Conservation (phyloP, 768 basidiomycete species). For the Coprinellus micaceus region DNA sequence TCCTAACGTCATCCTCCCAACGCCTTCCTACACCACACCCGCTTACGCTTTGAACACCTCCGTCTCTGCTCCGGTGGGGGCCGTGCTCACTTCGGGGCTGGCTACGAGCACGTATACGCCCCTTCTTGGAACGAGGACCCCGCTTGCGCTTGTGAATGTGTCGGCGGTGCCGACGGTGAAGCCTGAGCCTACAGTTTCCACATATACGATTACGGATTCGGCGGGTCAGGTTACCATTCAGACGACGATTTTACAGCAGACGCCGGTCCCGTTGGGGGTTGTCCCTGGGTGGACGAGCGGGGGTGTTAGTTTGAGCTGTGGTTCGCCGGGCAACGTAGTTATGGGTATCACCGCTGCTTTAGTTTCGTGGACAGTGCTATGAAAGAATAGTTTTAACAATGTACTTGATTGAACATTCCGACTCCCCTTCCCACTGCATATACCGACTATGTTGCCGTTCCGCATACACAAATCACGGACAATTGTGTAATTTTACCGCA, state of each 20-base stretch:
- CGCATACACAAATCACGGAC: too few species aligned
- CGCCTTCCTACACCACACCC: slow-evolving; percentile 61
- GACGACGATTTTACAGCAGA: slow-evolving; percentile 47
- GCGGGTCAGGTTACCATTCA: slow-evolving; percentile 44
- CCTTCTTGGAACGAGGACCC: slow-evolving; percentile 40
- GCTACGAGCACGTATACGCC: slow-evolving; percentile 71
- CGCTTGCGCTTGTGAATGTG: slow-evolving; percentile 28
- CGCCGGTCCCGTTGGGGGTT: slow-evolving; percentile 51
- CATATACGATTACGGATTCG: slow-evolving; percentile 54
- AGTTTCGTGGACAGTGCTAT: neutral
- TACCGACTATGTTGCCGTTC: too few species aligned
- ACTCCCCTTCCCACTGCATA: too few species aligned
- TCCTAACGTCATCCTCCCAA: slow-evolving; percentile 67
- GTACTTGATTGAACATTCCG: too few species aligned
- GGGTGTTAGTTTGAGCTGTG: slow-evolving; percentile 9
- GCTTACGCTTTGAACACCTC: slow-evolving; percentile 70
- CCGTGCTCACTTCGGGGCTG: slow-evolving; percentile 56
- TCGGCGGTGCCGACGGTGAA: slow-evolving; percentile 57
- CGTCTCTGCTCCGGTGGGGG: slow-evolving; percentile 48
- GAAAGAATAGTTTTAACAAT: too few species aligned
- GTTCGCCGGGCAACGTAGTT: neutral
- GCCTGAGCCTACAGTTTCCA: slow-evolving; percentile 47
- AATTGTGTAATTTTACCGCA: too few species aligned
- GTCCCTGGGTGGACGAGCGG: slow-evolving; percentile 55
- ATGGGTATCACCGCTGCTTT: neutral